Base-by-base conservation (phyloP, 1,284 basidiomycete genomes). In the Naganishia sp. region DNA sequence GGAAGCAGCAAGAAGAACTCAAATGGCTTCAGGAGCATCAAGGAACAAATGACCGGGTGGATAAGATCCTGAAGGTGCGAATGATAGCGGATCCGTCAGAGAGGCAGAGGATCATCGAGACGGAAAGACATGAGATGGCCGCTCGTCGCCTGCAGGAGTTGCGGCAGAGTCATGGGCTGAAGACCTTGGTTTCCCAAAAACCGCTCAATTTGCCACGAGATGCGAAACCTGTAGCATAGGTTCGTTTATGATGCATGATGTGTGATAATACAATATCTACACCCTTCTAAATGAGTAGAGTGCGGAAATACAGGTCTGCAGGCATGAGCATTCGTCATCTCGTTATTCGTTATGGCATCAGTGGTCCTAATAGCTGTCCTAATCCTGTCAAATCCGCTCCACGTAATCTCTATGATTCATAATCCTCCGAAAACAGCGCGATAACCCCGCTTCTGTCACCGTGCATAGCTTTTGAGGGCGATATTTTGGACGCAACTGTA, bases 371-470 rank as follows among this genome's bases (percentile, higher is more conserved):
- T 11, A 36, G n/a, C 33, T 45, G 10, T 28, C 21, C 10, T 45
- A 36, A 49, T 59, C 56, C 6, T 57, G 7, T 7, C 31, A 16
- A 28, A 31, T 53, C 6, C 39, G 4, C 10, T 13, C 36, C 9
- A 18, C 9, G n/a, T 6, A 9, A 9, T 21, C 6, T 39, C 64
- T 70, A 80, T 66, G 84, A 86, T 70, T 86, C 85, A 72, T 88
- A 89, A 71, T 89, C 87, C 74, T 89, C 88, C 3, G 86, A 85
- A 49, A 87, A 83, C 63, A 89, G 81, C 39, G 84, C 79, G 66
- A 89, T 84, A 28, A 81, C 82, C 9, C 88, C 87, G 48, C 85
- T 82, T 76, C 82, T 79, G 74, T 90, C 87, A 2, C 89, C 89
- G 45, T 78, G 76, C 68, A 83, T 75, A 64, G 88, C 82, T 63